Percentiles rank a stretch among this genome's conserved stretches.
phyloP scores from a whole-genome alignment of 2,329 filamentous ascomycete genomes.

The Erysiphe pisi region DNA sequence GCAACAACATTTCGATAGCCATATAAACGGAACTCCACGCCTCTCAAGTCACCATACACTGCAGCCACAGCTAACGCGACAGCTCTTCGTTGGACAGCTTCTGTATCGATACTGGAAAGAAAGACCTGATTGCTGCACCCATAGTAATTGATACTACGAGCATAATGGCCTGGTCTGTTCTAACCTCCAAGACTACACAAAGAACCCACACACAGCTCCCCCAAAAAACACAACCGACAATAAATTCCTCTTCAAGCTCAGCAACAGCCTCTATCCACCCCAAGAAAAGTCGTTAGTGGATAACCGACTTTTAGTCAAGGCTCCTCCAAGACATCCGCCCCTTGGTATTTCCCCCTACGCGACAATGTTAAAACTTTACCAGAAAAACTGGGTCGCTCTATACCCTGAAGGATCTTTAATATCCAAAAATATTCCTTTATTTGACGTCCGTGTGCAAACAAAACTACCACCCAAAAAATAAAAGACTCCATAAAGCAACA shows the following conservation, averaged over 20 bases:
- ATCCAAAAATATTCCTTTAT: neutral
- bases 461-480: neutral
- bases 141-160: neutral
- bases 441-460: neutral
- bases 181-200: neutral
- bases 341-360: neutral
- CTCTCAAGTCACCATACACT: too few relatives aligned
- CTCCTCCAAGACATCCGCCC: neutral
- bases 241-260: neutral
- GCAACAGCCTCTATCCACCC: neutral
- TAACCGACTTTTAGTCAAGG: neutral
- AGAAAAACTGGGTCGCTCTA: neutral
- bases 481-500: neutral
- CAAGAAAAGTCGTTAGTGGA: neutral
- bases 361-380: neutral
- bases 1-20: too few relatives aligned
- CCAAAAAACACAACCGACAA: neutral
- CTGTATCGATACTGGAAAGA: too few relatives aligned
- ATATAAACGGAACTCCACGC: too few relatives aligned
- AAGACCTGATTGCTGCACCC: neutral
- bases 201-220: neutral
- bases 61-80: too few relatives aligned
- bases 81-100: too few relatives aligned
- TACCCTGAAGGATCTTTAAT: neutral
- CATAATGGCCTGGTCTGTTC: neutral